A percentile compares a stretch with the other conserved stretches of the same genome.
These are phyloP conservation scores for Bipolaris sorokiniana DNA, from an alignment of 2,329 filamentous ascomycete species.

Conservation along the genomic window DNA sequence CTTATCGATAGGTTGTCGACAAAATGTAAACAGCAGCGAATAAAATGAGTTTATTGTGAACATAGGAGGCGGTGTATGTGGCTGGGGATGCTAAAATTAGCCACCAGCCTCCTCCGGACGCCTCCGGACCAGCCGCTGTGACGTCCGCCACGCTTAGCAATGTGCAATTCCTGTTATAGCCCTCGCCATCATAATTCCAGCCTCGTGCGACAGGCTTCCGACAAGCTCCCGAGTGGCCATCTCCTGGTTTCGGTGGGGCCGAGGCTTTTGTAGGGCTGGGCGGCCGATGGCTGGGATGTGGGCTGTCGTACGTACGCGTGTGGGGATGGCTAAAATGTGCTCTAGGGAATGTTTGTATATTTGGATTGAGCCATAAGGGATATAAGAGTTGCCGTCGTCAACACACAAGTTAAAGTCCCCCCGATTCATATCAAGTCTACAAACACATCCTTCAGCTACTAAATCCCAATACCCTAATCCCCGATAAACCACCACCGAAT, in stretches of 20 bases:
- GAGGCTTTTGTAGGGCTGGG: slow-evolving; percentile 13
- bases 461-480: not conserved
- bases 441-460: not conserved
- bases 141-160: not conserved
- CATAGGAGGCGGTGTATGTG: slow-evolving; percentile 11
- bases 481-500: not conserved
- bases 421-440: too few species aligned
- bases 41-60: not conserved
- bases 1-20: not conserved
- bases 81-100: slow-evolving; percentile 15
- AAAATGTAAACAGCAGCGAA: not conserved
- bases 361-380: slow-evolving; percentile 2
- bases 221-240: slow-evolving; percentile 5
- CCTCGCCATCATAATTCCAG: not conserved
- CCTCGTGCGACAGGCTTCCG: not conserved
- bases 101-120: slow-evolving; percentile 6
- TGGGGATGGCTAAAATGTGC: slow-evolving; percentile 12
- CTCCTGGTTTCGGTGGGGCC: slow-evolving; percentile 6
- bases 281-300: slow-evolving; percentile 16
- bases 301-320: slow-evolving; percentile 18
- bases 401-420: not conserved
- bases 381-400: slow-evolving; percentile 13
- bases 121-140: slow-evolving; percentile 5
- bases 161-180: not conserved
- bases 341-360: not conserved